These are phyloP conservation scores for Salix koriyanagi DNA, from an alignment of 345 rosid species.

Conservation along the genomic window DNA sequence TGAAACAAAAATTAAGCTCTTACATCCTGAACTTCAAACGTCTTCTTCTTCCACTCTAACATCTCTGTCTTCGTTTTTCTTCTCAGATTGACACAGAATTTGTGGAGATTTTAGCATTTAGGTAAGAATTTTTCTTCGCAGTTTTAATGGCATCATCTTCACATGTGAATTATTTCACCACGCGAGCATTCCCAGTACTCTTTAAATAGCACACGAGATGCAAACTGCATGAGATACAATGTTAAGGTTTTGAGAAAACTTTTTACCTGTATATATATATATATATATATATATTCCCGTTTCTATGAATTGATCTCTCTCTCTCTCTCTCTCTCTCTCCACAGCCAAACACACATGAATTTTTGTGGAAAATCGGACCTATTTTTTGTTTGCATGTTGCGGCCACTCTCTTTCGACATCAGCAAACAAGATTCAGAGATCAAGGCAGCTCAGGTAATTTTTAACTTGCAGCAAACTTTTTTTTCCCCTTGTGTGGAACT, in stretches of 20 bases:
- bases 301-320: not conserved
- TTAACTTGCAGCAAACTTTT: not conserved
- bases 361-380: slow-evolving; percentile 57
- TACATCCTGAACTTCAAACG: not conserved
- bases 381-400: slow-evolving; percentile 52
- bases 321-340: not conserved
- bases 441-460: slow-evolving; percentile 52
- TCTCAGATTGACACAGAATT: slow-evolving; percentile 58
- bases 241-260: no score
- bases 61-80: not conserved
- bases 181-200: no score
- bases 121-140: slow-evolving; percentile 28
- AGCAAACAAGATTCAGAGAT: slow-evolving; percentile 54
- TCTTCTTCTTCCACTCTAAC: not conserved
- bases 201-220: no score
- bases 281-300: no score
- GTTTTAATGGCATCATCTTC: no score
- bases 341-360: slow-evolving; percentile 58
- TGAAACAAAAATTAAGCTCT: not conserved
- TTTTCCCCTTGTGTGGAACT: not conserved
- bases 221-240: no score
- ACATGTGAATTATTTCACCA: no score
- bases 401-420: slow-evolving; percentile 40
- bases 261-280: no score
- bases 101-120: slow-evolving; percentile 57